Base-by-base conservation (phyloP, 1,139 yeast genomes). In the Protomyces inundatus region DNA sequence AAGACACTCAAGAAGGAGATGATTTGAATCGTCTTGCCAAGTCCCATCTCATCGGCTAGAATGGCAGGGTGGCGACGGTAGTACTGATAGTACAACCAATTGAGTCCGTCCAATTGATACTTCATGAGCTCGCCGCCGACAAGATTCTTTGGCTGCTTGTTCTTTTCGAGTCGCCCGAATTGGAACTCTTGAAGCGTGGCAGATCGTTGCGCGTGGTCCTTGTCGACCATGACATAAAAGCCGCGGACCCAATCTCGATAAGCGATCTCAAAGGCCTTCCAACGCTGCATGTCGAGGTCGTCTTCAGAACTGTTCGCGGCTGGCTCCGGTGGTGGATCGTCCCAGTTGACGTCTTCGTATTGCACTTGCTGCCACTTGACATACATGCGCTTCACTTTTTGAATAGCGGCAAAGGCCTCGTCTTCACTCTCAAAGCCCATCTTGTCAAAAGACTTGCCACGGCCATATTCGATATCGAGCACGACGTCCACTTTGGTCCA, bases 1-100 rank as follows among this genome's bases (percentile, higher is more conserved):
- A 69, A 35, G 2, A 66, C 66, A 39, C 69, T 64, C 7, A 64
- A 51, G 57, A 70, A 70, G 4, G 98, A 84, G 66, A 93, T 90
- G 0, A 97, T 90, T 74, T 93, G 98, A 66, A 93, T 79, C 0
- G 98, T 93, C 74, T 93, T 93, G 66, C 98, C 98, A 66, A 93
- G 81, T 1, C 98, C 98, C 98, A 93, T 93, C 75, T 93, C 98
- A 76, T 93, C 98, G 7, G 98, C 98, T 66, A 93, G 80, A 58
- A 93, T 91, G 57, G 98, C 98, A 0, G 95, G 66, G 32, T 67
- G 67, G 7, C 48, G 30, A n/a, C 48, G 48, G 51, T 52, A 55
- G 68, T 70, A 69, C 37, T 67, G 67, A 61, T 54, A 69, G 52
- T 67, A 68, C 16, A 69, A 57, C 70, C 70, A 69, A 54, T 66